A percentile compares a stretch with the other conserved stretches of the same genome.
Conservation (phyloP, 257 asterid genomes). For the Thymus mandschuricus region DNA sequence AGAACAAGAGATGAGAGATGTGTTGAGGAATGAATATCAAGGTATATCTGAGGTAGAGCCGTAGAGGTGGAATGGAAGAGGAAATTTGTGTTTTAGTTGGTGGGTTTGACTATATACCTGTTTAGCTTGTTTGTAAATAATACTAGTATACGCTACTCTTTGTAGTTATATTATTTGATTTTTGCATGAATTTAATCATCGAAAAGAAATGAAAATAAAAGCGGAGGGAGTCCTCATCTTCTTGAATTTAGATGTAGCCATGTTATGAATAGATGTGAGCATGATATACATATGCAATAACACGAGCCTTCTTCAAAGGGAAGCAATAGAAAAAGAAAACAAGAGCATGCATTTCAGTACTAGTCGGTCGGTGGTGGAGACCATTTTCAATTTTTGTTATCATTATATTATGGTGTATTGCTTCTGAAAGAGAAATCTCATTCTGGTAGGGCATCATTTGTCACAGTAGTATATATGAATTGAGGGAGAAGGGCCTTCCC, state of each 20-base stretch:
- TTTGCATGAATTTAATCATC: not conserved
- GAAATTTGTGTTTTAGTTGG: not conserved
- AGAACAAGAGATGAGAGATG: not conserved
- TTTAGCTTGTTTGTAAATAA: conserved; percentile 9
- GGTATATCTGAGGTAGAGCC: no score
- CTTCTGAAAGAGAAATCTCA: not conserved
- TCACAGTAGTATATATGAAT: not conserved
- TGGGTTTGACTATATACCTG: not conserved
- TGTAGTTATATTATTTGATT: not conserved
- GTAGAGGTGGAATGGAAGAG: not conserved
- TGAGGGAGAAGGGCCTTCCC: not conserved
- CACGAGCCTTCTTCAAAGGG: not conserved
- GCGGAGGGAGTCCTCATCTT: not conserved
- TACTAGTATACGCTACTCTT: not conserved
- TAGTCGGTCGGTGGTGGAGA: not conserved
- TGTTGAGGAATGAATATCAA: no score
- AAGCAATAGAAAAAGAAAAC: not conserved
- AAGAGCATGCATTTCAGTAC: no score
- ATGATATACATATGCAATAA: no score
- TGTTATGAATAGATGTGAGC: no score
- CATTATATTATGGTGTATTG: not conserved
- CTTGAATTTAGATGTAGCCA: no score
- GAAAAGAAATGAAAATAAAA: not conserved
- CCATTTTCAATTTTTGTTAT: not conserved
- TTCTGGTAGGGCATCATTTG: not conserved